Evolutionary conservation across 2,329 filamentous ascomycete species (phyloP).

Genomic region (Hypoxylon sp.): DNA sequence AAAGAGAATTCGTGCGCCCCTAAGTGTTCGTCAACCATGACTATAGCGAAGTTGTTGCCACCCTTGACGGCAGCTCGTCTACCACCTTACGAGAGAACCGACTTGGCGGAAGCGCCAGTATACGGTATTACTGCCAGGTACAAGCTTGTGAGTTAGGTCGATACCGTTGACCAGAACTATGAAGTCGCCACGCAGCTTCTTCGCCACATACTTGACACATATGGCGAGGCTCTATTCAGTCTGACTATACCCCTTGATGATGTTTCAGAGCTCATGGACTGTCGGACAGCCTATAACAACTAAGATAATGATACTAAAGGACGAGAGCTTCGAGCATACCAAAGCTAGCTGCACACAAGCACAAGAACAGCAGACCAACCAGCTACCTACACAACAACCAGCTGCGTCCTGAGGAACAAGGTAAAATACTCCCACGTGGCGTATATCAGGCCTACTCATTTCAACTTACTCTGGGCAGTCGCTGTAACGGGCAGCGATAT

Average conservation of each 20-base stretch:
- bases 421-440: not conserved
- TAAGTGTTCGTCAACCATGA: too few relatives aligned
- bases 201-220: slow-evolving; percentile 1
- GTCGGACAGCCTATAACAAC: slow-evolving; percentile 9
- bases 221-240: not conserved
- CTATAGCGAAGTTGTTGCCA: too few relatives aligned
- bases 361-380: not conserved
- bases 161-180: not conserved
- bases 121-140: slow-evolving; percentile 4
- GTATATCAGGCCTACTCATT: not conserved
- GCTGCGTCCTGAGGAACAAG: not conserved
- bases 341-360: too few relatives aligned
- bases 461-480: not conserved
- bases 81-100: slow-evolving; percentile 24
- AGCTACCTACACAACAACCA: not conserved
- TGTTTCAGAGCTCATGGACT: slow-evolving; percentile 41
- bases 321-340: too few relatives aligned
- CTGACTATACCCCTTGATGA: slow-evolving; percentile 29
- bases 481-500: not conserved
- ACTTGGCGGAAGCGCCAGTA: slow-evolving; percentile 15
- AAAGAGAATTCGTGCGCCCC: too few relatives aligned
- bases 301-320: too few relatives aligned
- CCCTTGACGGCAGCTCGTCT: slow-evolving; percentile 13
- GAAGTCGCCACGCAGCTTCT: slow-evolving; percentile 23
- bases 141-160: slow-evolving; percentile 33